Evolutionary conservation across 805 yeast species (phyloP).

Genomic region (Zygoascus bituminiphila): DNA sequence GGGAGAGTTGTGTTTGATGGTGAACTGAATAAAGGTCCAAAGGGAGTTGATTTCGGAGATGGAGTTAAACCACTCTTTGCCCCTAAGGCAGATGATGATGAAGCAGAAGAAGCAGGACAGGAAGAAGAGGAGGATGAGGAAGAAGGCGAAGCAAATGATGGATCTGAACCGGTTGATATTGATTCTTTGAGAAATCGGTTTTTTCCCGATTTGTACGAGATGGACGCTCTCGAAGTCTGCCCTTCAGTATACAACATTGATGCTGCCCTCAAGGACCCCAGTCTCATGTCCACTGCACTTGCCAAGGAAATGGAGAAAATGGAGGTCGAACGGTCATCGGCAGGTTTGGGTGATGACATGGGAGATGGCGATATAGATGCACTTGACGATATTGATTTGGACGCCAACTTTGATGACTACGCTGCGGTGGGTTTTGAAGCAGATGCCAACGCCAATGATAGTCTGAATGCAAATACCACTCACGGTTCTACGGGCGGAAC

Average conservation of each 20-base stretch:
- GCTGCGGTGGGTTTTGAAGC: not conserved
- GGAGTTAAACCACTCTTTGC: slow-evolving; percentile 1
- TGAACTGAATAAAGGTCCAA: slow-evolving; percentile 35
- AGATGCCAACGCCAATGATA: slow-evolving; percentile 6
- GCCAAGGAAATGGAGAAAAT: slow-evolving; percentile 3
- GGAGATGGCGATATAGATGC: slow-evolving; percentile 20
- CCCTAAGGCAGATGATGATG: slow-evolving; percentile 27
- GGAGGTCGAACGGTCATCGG: not conserved
- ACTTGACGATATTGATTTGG: not conserved
- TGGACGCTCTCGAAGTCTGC: slow-evolving; percentile 38
- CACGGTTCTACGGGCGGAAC: slow-evolving; percentile 5
- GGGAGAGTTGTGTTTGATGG: slow-evolving; percentile 66
- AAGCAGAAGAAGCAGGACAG: slow-evolving; percentile 31
- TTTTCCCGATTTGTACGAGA: slow-evolving; percentile 19
- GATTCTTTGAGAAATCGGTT: slow-evolving; percentile 15
- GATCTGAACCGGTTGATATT: slow-evolving; percentile 19
- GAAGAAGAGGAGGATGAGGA: slow-evolving; percentile 22
- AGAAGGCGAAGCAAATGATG: slow-evolving; percentile 3
- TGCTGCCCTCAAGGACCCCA: slow-evolving; percentile 39
- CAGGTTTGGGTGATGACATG: slow-evolving; percentile 24
- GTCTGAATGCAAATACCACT: slow-evolving; percentile 6
- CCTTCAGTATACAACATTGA: slow-evolving; percentile 62
- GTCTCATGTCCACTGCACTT: slow-evolving; percentile 6
- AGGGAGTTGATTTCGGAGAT: slow-evolving; percentile 9
- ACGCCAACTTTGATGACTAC: slow-evolving; percentile 5